A percentile compares a stretch with the other conserved stretches of the same genome.
These are phyloP conservation scores for Dissophora globulifera DNA, from an alignment of 192 early-diverging fungal species.

Conservation along the genomic window DNA sequence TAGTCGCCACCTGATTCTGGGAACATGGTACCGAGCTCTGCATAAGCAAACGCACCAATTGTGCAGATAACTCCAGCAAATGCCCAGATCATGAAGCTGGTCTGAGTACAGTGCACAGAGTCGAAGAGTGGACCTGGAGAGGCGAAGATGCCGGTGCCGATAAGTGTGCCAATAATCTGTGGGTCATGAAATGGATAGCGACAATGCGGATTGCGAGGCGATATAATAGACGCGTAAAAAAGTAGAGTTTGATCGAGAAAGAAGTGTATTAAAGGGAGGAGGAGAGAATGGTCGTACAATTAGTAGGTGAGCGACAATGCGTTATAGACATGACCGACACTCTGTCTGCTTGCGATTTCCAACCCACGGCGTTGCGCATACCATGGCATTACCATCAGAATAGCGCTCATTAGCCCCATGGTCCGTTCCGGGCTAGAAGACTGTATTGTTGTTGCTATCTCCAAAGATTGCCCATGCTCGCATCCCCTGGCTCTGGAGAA, in stretches of 20 bases:
- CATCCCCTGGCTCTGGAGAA: not conserved
- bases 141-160: slow-evolving; percentile 75
- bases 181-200: not conserved
- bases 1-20: slow-evolving; percentile 65
- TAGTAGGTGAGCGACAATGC: too few relatives aligned
- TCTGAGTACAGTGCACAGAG: slow-evolving; percentile 42
- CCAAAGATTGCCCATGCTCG: not conserved
- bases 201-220: not conserved
- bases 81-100: slow-evolving; percentile 52
- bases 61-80: slow-evolving; percentile 46
- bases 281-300: too few relatives aligned
- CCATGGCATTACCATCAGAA: slow-evolving; percentile 57
- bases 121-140: slow-evolving; percentile 66
- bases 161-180: slow-evolving; percentile 54
- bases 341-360: too few relatives aligned
- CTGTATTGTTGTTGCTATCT: not conserved
- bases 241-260: too few relatives aligned
- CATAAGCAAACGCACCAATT: slow-evolving; percentile 53
- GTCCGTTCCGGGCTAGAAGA: slow-evolving; percentile 19
- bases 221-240: too few relatives aligned
- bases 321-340: too few relatives aligned
- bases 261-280: too few relatives aligned
- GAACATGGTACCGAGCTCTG: slow-evolving; percentile 55
- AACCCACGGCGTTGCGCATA: too few relatives aligned
- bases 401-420: slow-evolving; percentile 48